Evolutionary conservation across 768 basidiomycete species (phyloP), one percentile per base, ranked within the genome.

Genomic region (Pisolithus orientalis): DNA sequence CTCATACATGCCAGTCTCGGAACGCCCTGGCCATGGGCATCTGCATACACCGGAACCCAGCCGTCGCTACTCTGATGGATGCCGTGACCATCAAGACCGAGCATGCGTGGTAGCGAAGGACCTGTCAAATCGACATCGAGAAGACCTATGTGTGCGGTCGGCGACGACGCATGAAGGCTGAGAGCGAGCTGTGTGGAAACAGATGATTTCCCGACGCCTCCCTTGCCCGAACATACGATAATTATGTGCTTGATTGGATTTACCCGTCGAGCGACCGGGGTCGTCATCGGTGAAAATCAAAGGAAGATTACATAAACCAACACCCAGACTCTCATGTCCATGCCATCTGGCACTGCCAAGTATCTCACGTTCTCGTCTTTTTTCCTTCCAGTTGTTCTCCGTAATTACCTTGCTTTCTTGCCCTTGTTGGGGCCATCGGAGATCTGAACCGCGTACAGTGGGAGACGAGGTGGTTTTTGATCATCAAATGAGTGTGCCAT

Each of bases 201-300:
- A 1, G 93, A 95, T n/a, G 94, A 97, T 72, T 99, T 99, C 51
- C 96, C 96, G 39, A 98, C 96, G 34, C 95, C 96, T 32, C 96
- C 96, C 69, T 99, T 99, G 7, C 96, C 96, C 0, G 94, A 91
- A 39, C 94, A 80, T 52, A 99, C 92, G 56, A 98, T 83, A 58
- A 99, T 83, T 65, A 99, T 82, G 61, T 93, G 80, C 59, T 86
- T 85, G 59, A 99, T 82, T 2, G 75, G 72, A 52, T 75, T 70
- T 16, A 98, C 74, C 39, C 94, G 85, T 59, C 82, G 74, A 21
- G 83, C 76, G 50, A 91, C 80, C 2, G 87, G 84, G 7, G 80
- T 83, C 8, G 63, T 59, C 68, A 69, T 68, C 47, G 25, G 10
- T n/a, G 29, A 31, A 14, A 16, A 31, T 29, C 27, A 7, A 28